A percentile compares a stretch with the other conserved stretches of the same genome.
Evolutionary conservation across 2,329 filamentous ascomycete genomes (phyloP).

Genomic region (Thyridium curvatum): DNA sequence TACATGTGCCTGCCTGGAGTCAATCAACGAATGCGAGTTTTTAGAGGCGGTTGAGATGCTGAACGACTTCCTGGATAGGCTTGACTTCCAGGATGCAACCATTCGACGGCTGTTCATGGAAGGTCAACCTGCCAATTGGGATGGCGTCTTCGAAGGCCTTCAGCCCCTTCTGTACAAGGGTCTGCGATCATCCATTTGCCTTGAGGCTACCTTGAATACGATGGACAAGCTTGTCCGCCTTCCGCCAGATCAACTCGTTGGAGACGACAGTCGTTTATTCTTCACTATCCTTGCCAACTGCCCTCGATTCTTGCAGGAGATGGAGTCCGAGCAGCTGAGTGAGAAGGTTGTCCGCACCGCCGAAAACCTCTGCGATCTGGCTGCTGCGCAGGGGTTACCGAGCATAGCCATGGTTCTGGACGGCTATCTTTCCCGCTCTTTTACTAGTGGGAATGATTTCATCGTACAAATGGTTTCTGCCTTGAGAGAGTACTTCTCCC

Average conservation of each 20-base stretch:
- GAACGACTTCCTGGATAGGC: constrained; percentile 74
- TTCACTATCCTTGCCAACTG: constrained; percentile 90
- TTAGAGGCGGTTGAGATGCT: constrained; percentile 89
- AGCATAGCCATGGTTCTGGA: constrained; percentile 64
- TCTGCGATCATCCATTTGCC: constrained; percentile 75
- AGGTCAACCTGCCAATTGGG: constrained; percentile 79
- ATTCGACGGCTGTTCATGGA: constrained; percentile 69
- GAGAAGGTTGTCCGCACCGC: constrained; percentile 56
- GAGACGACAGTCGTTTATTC: constrained; percentile 74
- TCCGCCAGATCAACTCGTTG: constrained; percentile 74
- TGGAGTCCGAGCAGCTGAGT: constrained; percentile 54
- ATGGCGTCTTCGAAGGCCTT: constrained; percentile 80
- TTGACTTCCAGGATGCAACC: constrained; percentile 67
- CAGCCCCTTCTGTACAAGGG: constrained; percentile 88
- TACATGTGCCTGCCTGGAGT: constrained; percentile 91
- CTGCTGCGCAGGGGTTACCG: constrained; percentile 64
- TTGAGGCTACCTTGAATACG: constrained; percentile 69
- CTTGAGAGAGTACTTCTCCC: constrained; percentile 72
- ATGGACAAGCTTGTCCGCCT: constrained; percentile 74
- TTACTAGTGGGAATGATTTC: constrained; percentile 68
- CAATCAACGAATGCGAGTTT: constrained; percentile 93
- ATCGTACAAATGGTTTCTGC: constrained; percentile 67
- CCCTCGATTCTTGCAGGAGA: constrained; percentile 73
- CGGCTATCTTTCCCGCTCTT: constrained; percentile 61
- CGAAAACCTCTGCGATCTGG: constrained; percentile 62